Conservation (phyloP, 2,329 filamentous ascomycete species). For the Ophiocordyceps camponoti-floridani region DNA sequence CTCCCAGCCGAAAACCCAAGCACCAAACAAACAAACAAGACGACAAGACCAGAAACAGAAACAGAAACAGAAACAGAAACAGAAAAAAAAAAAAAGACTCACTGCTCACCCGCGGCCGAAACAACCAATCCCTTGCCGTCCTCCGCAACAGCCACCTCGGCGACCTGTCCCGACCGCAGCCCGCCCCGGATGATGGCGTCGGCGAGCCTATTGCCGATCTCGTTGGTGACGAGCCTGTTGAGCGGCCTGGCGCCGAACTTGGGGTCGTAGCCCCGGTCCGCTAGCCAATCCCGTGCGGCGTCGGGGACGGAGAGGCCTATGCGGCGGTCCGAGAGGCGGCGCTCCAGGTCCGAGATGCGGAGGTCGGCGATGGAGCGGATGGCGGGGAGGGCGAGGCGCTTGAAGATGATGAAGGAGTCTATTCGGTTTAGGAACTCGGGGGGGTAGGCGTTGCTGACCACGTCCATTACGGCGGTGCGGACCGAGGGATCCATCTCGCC, state of each 20-base stretch:
- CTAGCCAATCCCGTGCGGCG: constrained; percentile 85
- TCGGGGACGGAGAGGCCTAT: constrained; percentile 67
- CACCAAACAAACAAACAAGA: not conserved
- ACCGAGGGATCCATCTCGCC: constrained; percentile 77
- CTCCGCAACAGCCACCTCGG: constrained; percentile 60
- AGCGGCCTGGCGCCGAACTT: constrained; percentile 87
- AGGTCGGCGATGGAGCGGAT: constrained; percentile 94
- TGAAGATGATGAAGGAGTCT: constrained; percentile 93
- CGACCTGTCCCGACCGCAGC: constrained; percentile 71
- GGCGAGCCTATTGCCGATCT: constrained; percentile 84
- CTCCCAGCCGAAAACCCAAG: no score
- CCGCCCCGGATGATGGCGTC: constrained; percentile 76
- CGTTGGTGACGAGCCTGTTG: constrained; percentile 82
- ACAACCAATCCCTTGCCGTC: constrained; percentile 42
- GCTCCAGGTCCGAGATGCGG: constrained; percentile 75
- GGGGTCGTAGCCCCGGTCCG: constrained; percentile 79
- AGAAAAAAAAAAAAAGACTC: not conserved
- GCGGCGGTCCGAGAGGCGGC: constrained; percentile 62
- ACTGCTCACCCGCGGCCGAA: not conserved
- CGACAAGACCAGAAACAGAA: not conserved
- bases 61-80: not conserved
- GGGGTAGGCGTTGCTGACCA: constrained; percentile 88
- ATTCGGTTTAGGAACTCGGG: constrained; percentile 98
- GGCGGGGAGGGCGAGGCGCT: constrained; percentile 74
- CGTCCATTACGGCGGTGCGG: constrained; percentile 74